Evolutionary conservation across 345 rosid species (phyloP), one percentile per base, ranked within the genome.

Genomic region (Laguncularia racemosa): DNA sequence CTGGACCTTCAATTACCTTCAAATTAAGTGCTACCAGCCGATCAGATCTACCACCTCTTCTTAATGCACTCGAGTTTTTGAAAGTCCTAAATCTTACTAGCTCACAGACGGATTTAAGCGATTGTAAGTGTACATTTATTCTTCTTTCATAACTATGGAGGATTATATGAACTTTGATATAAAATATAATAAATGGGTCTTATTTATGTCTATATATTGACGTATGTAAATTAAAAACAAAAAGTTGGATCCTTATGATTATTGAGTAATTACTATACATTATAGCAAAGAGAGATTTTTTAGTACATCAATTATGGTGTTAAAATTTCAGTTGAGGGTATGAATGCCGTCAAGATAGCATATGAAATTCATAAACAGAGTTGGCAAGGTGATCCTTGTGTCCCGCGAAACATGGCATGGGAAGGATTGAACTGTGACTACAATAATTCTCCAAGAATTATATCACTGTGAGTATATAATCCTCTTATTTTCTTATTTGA

Each of bases 11-110:
- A 16, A 20, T 52, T 18, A 26, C 0, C 16, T 4, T 48, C 0
- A 1, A 15, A 4, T 0, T 52, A 19, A n/a, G 1, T 4, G 43
- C 61, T 1, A 21, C 61, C 0, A 14, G 16, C 1, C 52, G 0
- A 8, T 48, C 60, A 2, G 63, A 61, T 14, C 64, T 67, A 47
- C 73, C 77, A 46, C 81, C 77, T 8, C 62, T 73, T 16, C 73
- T 81, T 43, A 76, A 76, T 60, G 84, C 79, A n/a, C 16, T 75
- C 0, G 79, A 78, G 73, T 28, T 61, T 20, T 81, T 52, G 45
- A 19, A 16, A n/a, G 53, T 59, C 57, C 43, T 33, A 20, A 55
- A 68, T 20, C 59, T 63, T 0, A 67, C 55, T 44, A 69, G 58
- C 43, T 18, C 50, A 44, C 52, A 48, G 16, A 78, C 69, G 17